A percentile compares a stretch with the other conserved stretches of the same genome.
Conservation (phyloP, 2,329 filamentous ascomycete species). For the Xylariaceae sp. region DNA sequence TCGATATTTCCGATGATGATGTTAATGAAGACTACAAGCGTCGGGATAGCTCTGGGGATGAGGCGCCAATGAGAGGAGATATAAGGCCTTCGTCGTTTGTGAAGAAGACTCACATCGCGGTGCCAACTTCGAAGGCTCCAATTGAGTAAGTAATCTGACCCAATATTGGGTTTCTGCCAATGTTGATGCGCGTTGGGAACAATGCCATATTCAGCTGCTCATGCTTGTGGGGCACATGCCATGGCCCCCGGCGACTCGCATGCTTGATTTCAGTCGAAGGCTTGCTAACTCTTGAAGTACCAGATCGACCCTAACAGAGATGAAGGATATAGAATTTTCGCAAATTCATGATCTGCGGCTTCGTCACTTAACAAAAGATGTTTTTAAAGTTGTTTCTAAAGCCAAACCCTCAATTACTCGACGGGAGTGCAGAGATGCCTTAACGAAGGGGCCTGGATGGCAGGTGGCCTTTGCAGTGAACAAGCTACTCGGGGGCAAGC, state of each 20-base stretch:
- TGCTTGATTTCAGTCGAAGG: too few species aligned
- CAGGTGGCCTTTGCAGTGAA: slow-evolving; percentile 21
- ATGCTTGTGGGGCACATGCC: too few species aligned
- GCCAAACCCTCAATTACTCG: slow-evolving; percentile 20
- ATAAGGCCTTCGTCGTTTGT: slow-evolving; percentile 28
- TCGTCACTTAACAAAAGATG: slow-evolving; percentile 25
- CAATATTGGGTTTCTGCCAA: too few species aligned
- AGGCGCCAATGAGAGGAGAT: slow-evolving; percentile 26
- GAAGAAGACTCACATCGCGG: slow-evolving; percentile 15
- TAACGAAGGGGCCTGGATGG: slow-evolving; percentile 21
- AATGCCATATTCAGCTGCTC: too few species aligned
- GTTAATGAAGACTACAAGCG: slow-evolving; percentile 27
- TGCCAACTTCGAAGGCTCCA: slow-evolving; percentile 7
- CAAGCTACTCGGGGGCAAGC: slow-evolving; percentile 4
- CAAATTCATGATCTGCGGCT: slow-evolving; percentile 27
- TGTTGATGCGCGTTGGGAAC: too few species aligned
- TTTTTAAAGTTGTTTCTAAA: slow-evolving; percentile 24
- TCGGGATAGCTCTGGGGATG: slow-evolving; percentile 28
- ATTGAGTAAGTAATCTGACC: too few species aligned
- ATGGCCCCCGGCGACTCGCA: too few species aligned
- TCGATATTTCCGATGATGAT: slow-evolving; percentile 30
- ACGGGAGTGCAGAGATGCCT: slow-evolving; percentile 24
- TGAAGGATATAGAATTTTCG: slow-evolving; percentile 20
- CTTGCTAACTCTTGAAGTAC: too few species aligned
- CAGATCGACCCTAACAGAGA: slow-evolving; percentile 1